Percentiles rank a stretch among this genome's conserved stretches.
Conservation (phyloP, 2,329 filamentous ascomycete species). For the Ophiocordyceps robertsii region DNA sequence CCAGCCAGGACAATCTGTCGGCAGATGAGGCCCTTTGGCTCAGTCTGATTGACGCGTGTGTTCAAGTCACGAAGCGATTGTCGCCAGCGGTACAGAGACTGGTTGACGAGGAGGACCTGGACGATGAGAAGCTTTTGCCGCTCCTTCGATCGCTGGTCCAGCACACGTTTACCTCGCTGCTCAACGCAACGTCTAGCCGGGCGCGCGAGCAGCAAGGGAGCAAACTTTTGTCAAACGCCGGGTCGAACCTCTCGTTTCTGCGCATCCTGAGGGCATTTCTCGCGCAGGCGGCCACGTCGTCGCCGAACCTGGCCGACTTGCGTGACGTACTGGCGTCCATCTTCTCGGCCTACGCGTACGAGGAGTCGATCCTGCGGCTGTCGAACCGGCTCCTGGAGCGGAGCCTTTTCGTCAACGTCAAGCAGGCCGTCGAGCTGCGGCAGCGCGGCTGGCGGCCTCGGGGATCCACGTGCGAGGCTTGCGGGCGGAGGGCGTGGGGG, state of each 20-base stretch:
- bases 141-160: slow-evolving; percentile 73
- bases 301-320: slow-evolving; percentile 77
- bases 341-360: slow-evolving; percentile 90
- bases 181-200: slow-evolving; percentile 56
- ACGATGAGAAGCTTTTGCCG: slow-evolving; percentile 47
- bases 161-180: slow-evolving; percentile 75
- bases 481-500: slow-evolving; percentile 74
- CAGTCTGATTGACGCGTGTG: slow-evolving; percentile 44
- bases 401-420: slow-evolving; percentile 75
- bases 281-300: slow-evolving; percentile 63
- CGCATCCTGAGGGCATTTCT: slow-evolving; percentile 83
- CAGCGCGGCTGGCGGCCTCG: slow-evolving; percentile 82
- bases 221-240: slow-evolving; percentile 21
- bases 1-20: slow-evolving; percentile 29
- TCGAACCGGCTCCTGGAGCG: slow-evolving; percentile 80
- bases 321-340: slow-evolving; percentile 76
- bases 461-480: slow-evolving; percentile 78
- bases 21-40: slow-evolving; percentile 46
- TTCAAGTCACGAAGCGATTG: slow-evolving; percentile 50
- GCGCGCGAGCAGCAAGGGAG: slow-evolving; percentile 17
- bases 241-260: slow-evolving; percentile 65
- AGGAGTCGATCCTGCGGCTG: slow-evolving; percentile 75
- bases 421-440: slow-evolving; percentile 58
- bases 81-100: slow-evolving; percentile 37
- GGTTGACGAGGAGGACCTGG: slow-evolving; percentile 21